Conservation (phyloP, 768 basidiomycete genomes). For the Myochromella boudieri region DNA sequence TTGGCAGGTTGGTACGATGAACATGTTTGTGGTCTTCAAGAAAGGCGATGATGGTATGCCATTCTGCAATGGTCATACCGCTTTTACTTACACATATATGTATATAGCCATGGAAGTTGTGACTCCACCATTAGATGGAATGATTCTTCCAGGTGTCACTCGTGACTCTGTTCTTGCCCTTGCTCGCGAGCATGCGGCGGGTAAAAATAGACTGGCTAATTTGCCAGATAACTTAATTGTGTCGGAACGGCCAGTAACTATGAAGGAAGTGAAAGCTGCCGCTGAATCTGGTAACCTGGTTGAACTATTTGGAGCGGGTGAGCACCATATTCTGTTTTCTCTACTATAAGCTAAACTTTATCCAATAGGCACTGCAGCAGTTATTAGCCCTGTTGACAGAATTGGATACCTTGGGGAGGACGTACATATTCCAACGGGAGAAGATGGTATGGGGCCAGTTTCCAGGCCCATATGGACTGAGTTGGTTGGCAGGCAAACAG, state of each 20-base stretch:
- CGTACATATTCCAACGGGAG: constrained; percentile 60
- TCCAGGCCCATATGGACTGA: constrained; percentile 69
- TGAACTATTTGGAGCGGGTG: constrained; percentile 83
- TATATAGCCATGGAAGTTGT: constrained; percentile 70
- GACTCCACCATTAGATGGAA: constrained; percentile 88
- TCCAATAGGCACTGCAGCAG: constrained; percentile 71
- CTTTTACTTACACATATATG: constrained; percentile 23
- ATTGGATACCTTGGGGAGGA: constrained; percentile 74
- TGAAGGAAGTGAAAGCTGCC: constrained; percentile 69
- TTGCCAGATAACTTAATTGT: constrained; percentile 58
- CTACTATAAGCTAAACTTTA: not conserved
- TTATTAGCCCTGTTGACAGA: constrained; percentile 68
- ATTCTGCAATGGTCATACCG: not conserved
- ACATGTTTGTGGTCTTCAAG: constrained; percentile 81
- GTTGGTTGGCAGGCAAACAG: constrained; percentile 81
- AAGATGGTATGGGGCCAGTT: constrained; percentile 79
- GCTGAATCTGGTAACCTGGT: constrained; percentile 62
- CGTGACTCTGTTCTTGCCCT: constrained; percentile 82
- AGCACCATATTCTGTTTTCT: not conserved
- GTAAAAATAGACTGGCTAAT: constrained; percentile 40
- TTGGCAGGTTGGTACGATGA: constrained; percentile 85
- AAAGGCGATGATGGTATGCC: constrained; percentile 60
- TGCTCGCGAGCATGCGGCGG: constrained; percentile 58
- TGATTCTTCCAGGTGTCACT: constrained; percentile 91
- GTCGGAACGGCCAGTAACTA: constrained; percentile 70